Base-by-base conservation (phyloP, 139 green algal species). In the Zygnema circumcarinatum region DNA sequence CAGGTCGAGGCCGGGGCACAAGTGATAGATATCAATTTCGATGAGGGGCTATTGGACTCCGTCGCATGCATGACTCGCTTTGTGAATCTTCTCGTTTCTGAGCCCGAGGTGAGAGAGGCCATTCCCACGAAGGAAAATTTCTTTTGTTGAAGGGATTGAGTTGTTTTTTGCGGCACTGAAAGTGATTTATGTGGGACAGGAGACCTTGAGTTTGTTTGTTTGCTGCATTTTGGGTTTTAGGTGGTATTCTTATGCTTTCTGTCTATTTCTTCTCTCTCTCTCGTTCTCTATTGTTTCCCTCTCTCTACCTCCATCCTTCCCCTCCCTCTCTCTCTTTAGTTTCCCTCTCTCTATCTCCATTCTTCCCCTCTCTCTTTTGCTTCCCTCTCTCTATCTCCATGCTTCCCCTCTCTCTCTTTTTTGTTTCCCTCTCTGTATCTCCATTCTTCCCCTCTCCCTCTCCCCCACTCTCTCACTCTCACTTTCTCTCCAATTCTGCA, bases 1-100 rank as follows among this genome's bases (percentile, higher is more conserved):
- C 96, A 98, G 93, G 95, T 97, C 52, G 74, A 91, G 85, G 35
- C 79, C 42, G 90, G 84, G 35, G 83, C 74, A 16, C 81, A 99
- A 81, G 91, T 99, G 76, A 94, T 99, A 87, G 97, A 99, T 93
- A 98, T 99, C 94, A 99, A 99, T 92, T 98, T 98, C 94, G 97
- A 99, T 80, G 97, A 99, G 69, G 96, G 97, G 2, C 90, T 99
- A 86, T 98, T 99, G 52, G 97, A 98, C 7, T 97, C 95, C 53
- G 95, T 98, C 7, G 80, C 92, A 0, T 96, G 96, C 69, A 99
- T 99, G 97, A 98, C 94, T 2, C 94, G 94, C 74, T 99, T 94
- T 54, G 95, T 99, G 36, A 99, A 99, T 94, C 93, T 98, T 91
- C 89, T 98, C 74, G 96, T 98, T 69, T 96, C 94, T 0, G 97